Conservation (phyloP, 1,284 basidiomycete species). For the Leccinum ponderosum region DNA sequence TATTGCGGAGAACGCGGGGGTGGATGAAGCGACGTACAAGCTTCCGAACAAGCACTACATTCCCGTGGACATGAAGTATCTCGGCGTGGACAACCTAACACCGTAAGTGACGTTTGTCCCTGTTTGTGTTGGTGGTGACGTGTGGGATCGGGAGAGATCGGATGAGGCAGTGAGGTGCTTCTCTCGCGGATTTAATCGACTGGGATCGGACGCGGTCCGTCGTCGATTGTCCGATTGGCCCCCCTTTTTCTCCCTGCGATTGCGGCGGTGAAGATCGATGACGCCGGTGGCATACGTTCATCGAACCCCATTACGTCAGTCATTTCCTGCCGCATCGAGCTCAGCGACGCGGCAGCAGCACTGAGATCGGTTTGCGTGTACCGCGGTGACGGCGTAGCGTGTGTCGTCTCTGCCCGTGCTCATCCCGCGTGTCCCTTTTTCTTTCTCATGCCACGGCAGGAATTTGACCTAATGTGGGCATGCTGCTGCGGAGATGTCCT, state of each 20-base stretch:
- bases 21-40: slow-evolving; percentile 69
- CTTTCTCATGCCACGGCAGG: slow-evolving; percentile 6
- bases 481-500: slow-evolving; percentile 12
- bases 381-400: slow-evolving; percentile 18
- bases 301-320: slow-evolving; percentile 24
- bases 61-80: slow-evolving; percentile 75
- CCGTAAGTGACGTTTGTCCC: slow-evolving; percentile 39
- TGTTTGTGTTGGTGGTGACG: neutral
- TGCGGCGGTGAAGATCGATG: slow-evolving; percentile 29
- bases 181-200: neutral
- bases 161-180: slow-evolving; percentile 4
- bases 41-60: slow-evolving; percentile 96
- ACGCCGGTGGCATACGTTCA: slow-evolving; percentile 27
- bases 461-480: slow-evolving; percentile 5
- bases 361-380: slow-evolving; percentile 2
- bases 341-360: slow-evolving; percentile 1
- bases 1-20: slow-evolving; percentile 61
- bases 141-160: slow-evolving; percentile 20
- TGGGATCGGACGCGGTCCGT: neutral
- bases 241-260: slow-evolving; percentile 1
- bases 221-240: slow-evolving; percentile 12
- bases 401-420: slow-evolving; percentile 5
- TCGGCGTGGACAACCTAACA: slow-evolving; percentile 52
- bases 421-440: slow-evolving; percentile 1
- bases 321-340: slow-evolving; percentile 1